These are phyloP conservation scores for Hypoxylon rickii DNA, from an alignment of 495 filamentous ascomycete genomes.

Conservation along the genomic window DNA sequence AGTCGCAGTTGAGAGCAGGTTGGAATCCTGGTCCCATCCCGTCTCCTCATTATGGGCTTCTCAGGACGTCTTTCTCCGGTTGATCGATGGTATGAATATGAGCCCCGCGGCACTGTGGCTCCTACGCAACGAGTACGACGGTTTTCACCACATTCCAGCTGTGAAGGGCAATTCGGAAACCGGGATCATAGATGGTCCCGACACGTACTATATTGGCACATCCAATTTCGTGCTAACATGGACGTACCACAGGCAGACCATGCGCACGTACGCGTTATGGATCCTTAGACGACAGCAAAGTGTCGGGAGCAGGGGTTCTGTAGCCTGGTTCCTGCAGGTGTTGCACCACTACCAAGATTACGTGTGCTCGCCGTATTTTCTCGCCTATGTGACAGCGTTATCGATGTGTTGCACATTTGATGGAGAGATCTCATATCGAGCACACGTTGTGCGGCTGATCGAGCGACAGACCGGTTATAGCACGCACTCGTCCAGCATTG, in stretches of 20 bases:
- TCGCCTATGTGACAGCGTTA: constrained; percentile 30
- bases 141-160: constrained; percentile 21
- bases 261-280: constrained; percentile 22
- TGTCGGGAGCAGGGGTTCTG: constrained; percentile 9
- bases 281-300: constrained; percentile 22
- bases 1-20: constrained; percentile 20
- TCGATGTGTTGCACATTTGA: constrained; percentile 27
- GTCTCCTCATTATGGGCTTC: constrained; percentile 15
- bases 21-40: constrained; percentile 24
- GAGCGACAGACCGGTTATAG: constrained; percentile 26
- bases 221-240: constrained; percentile 34
- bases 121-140: constrained; percentile 29
- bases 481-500: constrained; percentile 17
- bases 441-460: constrained; percentile 26
- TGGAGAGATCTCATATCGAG: constrained; percentile 25
- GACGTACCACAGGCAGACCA: constrained; percentile 21
- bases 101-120: constrained; percentile 28
- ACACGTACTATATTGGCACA: constrained; percentile 35
- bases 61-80: constrained; percentile 21
- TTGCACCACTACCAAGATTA: constrained; percentile 24
- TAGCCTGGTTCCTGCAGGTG: constrained; percentile 25
- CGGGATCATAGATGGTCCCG: background rate
- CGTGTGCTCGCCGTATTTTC: constrained; percentile 23
- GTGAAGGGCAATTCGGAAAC: background rate
- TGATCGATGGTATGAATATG: constrained; percentile 24